Evolutionary conservation across 164 flowering plant genomes (phyloP).

Genomic region (Vitis rotundifolia): DNA sequence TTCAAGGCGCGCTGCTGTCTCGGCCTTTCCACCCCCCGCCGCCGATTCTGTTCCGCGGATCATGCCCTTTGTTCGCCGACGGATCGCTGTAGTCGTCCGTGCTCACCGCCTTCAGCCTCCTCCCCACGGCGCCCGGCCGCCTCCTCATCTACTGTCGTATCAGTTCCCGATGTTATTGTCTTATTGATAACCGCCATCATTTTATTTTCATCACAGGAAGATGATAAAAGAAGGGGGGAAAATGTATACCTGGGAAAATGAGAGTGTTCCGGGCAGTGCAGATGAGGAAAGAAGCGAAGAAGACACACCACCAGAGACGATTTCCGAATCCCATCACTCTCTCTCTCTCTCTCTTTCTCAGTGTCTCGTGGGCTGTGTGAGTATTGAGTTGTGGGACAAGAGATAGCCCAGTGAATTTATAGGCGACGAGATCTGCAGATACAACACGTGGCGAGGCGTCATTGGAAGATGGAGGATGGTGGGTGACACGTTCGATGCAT

Average conservation of each 20-base stretch:
- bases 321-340: conserved; percentile 2
- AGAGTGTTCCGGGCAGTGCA: conserved; percentile 10
- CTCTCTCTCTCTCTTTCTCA: neutral
- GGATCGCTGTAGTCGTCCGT: conserved; percentile 35
- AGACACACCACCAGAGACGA: neutral
- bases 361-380: too few species aligned
- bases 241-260: conserved; percentile 3
- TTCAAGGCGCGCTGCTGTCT: neutral
- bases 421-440: too few species aligned
- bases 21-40: conserved; percentile 18
- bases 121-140: neutral
- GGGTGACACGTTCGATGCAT: neutral
- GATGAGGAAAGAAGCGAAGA: conserved; percentile 1
- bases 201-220: neutral
- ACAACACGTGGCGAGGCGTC: neutral
- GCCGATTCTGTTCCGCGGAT: conserved; percentile 21
- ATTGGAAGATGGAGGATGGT: neutral
- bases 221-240: neutral
- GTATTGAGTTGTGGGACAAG: too few species aligned
- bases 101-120: conserved; percentile 24
- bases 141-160: too few species aligned
- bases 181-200: neutral
- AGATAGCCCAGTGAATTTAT: too few species aligned
- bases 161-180: too few species aligned
- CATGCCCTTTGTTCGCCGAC: conserved; percentile 41